These are phyloP conservation scores for Acorus calamus DNA, from an alignment of 106 monocot species.

Conservation along the genomic window DNA sequence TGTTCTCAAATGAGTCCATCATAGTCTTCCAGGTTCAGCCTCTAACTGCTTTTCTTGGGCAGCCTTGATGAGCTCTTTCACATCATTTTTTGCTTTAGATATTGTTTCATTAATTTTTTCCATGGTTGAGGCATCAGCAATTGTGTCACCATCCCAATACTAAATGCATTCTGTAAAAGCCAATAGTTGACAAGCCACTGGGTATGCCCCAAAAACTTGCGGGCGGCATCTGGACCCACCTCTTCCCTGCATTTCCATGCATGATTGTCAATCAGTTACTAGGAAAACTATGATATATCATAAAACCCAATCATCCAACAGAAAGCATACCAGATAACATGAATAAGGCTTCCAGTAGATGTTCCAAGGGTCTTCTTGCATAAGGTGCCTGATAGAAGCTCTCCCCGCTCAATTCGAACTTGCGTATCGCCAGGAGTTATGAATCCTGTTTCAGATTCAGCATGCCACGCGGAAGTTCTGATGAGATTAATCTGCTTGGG, in stretches of 20 bases:
- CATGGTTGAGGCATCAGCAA: constrained; percentile 97
- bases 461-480: constrained; percentile 74
- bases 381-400: constrained; percentile 81
- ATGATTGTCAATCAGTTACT: neutral
- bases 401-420: constrained; percentile 91
- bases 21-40: constrained; percentile 85
- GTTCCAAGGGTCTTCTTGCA: constrained; percentile 95
- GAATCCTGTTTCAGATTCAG: constrained; percentile 64
- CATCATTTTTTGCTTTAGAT: constrained; percentile 82
- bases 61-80: constrained; percentile 85
- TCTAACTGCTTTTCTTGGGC: constrained; percentile 80
- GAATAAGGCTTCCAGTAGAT: constrained; percentile 84
- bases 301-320: neutral
- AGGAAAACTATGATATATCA: neutral
- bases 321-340: constrained; percentile 75
- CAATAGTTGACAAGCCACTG: constrained; percentile 99
- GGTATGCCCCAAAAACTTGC: constrained; percentile 93
- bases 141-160: constrained; percentile 96
- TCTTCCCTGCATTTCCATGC: constrained; percentile 68
- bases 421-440: constrained; percentile 88
- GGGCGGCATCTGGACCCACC: constrained; percentile 97
- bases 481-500: constrained; percentile 93
- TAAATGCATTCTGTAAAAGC: constrained; percentile 91
- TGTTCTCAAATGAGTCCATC: constrained; percentile 98
- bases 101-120: constrained; percentile 98